Conservation (phyloP, 2,329 filamentous ascomycete species). For the Chrysoporthe austroafricana region DNA sequence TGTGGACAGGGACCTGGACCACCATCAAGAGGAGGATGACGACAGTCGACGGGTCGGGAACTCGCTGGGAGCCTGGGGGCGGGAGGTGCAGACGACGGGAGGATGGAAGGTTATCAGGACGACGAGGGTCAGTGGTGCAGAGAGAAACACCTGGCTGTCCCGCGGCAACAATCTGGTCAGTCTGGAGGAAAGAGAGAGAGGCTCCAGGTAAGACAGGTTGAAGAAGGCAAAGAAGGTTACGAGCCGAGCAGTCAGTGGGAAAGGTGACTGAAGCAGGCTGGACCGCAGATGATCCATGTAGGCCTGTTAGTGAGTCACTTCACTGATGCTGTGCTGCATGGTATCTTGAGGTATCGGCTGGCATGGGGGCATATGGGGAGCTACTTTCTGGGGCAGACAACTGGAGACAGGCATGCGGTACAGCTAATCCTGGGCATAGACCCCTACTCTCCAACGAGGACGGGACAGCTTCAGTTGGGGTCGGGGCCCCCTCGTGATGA, state of each 20-base stretch:
- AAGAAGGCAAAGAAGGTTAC: conserved; percentile 16
- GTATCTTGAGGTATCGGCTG: background rate
- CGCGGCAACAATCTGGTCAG: background rate
- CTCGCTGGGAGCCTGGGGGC: background rate
- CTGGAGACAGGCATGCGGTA: conserved; percentile 1
- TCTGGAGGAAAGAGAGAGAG: background rate
- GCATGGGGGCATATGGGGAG: background rate
- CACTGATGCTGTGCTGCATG: background rate
- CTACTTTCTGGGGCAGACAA: conserved; percentile 5
- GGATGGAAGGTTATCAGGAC: conserved; percentile 9
- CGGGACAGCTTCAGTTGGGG: background rate
- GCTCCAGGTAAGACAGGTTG: conserved; percentile 12
- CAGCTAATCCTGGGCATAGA: background rate
- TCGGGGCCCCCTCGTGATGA: background rate
- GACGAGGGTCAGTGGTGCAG: conserved; percentile 8
- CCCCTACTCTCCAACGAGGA: conserved; percentile 8
- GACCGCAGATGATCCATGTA: conserved; percentile 16
- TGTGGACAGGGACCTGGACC: conserved; percentile 16
- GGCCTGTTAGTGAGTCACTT: conserved; percentile 11
- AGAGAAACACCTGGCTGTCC: conserved; percentile 11
- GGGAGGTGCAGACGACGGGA: conserved; percentile 11
- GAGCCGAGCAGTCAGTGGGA: conserved; percentile 23
- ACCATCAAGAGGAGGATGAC: conserved; percentile 24
- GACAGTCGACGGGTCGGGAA: conserved; percentile 6
- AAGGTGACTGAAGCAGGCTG: conserved; percentile 16